A percentile compares a stretch with the other conserved stretches of the same genome.
These are phyloP conservation scores for Termitomyces sp. DNA, from an alignment of 768 basidiomycete genomes.

Conservation along the genomic window DNA sequence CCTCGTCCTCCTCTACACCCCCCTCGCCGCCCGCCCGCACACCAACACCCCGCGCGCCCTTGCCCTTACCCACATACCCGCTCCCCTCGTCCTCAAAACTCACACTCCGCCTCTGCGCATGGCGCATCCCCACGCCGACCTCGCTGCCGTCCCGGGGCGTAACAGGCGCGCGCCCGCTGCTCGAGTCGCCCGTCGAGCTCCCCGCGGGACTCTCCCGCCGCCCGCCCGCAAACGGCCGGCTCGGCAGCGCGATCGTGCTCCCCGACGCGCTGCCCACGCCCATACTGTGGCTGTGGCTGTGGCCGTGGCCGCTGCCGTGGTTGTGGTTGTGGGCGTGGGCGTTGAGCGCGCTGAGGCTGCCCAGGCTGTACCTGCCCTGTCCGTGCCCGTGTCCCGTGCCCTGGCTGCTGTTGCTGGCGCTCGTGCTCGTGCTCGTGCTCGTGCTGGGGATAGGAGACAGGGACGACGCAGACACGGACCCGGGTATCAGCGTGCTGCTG, in stretches of 20 bases:
- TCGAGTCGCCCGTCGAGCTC: constrained; percentile 83
- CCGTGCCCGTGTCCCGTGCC: not conserved
- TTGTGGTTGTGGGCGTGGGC: constrained; percentile 2
- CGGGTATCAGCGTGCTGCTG: constrained; percentile 36
- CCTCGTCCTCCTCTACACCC: constrained; percentile 49
- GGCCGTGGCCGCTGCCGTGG: not conserved
- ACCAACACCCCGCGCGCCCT: constrained; percentile 12
- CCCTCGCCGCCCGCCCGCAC: constrained; percentile 20
- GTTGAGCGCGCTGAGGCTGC: not conserved
- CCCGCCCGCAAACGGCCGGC: constrained; percentile 52
- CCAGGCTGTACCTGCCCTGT: not conserved
- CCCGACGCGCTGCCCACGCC: not conserved
- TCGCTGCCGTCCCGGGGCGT: constrained; percentile 83
- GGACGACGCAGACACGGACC: constrained; percentile 6
- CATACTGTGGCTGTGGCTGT: not conserved
- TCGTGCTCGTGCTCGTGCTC: not conserved
- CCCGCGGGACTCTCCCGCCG: constrained; percentile 61
- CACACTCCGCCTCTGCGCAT: constrained; percentile 57
- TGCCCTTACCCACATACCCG: not conserved
- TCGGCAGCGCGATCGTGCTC: constrained; percentile 22
- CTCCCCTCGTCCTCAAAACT: constrained; percentile 52
- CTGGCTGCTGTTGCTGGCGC: not conserved
- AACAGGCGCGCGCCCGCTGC: constrained; percentile 66
- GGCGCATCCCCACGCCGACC: constrained; percentile 17
- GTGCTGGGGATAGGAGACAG: not conserved